These are phyloP conservation scores for Podaxis rugospora DNA, from an alignment of 768 basidiomycete genomes.

Conservation along the genomic window DNA sequence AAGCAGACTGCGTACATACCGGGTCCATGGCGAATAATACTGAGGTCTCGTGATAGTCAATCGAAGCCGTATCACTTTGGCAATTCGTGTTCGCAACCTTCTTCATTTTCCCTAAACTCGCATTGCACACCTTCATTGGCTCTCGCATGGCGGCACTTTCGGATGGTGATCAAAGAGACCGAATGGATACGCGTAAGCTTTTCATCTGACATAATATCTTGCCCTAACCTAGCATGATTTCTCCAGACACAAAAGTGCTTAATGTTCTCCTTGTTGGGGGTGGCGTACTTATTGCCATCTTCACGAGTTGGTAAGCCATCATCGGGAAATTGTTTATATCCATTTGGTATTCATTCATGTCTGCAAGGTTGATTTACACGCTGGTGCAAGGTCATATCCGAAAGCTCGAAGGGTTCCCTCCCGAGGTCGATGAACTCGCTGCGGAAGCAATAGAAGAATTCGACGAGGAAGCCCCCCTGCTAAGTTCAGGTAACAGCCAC, in stretches of 20 bases:
- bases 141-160: conserved; percentile 69
- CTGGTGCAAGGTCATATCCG: conserved; percentile 60
- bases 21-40: neutral
- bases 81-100: conserved; percentile 76
- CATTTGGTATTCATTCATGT: conserved; percentile 11
- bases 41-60: conserved; percentile 41
- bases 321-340: neutral
- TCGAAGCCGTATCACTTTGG: conserved; percentile 66
- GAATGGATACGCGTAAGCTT: conserved; percentile 71
- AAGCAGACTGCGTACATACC: conserved; percentile 22
- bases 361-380: conserved; percentile 60
- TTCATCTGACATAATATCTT: neutral
- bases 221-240: conserved; percentile 7
- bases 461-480: conserved; percentile 57
- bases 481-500: conserved; percentile 19
- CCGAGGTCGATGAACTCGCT: conserved; percentile 49
- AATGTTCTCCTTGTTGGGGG: conserved; percentile 56
- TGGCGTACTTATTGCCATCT: conserved; percentile 53
- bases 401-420: conserved; percentile 42
- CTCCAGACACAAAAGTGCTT: conserved; percentile 56
- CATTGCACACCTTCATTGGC: conserved; percentile 76
- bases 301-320: conserved; percentile 61
- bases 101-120: conserved; percentile 65
- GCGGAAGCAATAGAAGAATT: conserved; percentile 57
- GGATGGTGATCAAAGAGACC: conserved; percentile 66